Base-by-base conservation (phyloP, 106 monocot genomes). In the Agapanthus africanus region DNA sequence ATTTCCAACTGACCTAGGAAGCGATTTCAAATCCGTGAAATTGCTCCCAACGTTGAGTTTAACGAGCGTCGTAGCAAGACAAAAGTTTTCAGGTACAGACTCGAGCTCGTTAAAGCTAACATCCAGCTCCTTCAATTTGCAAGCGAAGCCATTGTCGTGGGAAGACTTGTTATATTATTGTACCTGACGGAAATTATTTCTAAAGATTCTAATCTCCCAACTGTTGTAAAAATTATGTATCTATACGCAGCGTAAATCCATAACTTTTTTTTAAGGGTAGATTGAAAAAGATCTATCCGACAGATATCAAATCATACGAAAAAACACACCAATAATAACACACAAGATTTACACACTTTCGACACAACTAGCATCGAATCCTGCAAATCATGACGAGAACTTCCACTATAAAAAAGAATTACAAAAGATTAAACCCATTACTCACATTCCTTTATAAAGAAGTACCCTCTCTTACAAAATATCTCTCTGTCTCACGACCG, bases 61-160 rank as follows among this genome's bases (percentile, higher is more conserved):
- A 11, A 73, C 63, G 6, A 73, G 47, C 31, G 72, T 50, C 6
- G 72, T 73, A 7, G 61, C 63, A 11, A 73, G 72, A 50, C 72
- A 73, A 35, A 73, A 42, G 32, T 64, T 73, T 50, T 73, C 72
- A 1, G 72, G 72, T 14, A 73, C 25, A 0, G 49, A 64, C 11
- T 73, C 72, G 8, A 73, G 63, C 72, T 73, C 72, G 25, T 73
- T 64, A 40, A 73, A 73, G 72, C 72, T 73, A 28, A 44, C 36
- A 21, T 73, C 72, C 15, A 73, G 14, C 50, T 73, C 72, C 63
- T 64, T 73, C 49, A 73, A 7, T 44, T 73, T 0, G 63, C 34
- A 2, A 73, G 41, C 16, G 72, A 73, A 16, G 72, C 62, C 59
- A 64, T 50, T 0, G 72, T 63, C 6, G 72, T 73, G 0, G 72